A percentile compares a stretch with the other conserved stretches of the same genome.
These are phyloP conservation scores for Vigna radiata DNA, from an alignment of 306 rosid species.

Conservation along the genomic window DNA sequence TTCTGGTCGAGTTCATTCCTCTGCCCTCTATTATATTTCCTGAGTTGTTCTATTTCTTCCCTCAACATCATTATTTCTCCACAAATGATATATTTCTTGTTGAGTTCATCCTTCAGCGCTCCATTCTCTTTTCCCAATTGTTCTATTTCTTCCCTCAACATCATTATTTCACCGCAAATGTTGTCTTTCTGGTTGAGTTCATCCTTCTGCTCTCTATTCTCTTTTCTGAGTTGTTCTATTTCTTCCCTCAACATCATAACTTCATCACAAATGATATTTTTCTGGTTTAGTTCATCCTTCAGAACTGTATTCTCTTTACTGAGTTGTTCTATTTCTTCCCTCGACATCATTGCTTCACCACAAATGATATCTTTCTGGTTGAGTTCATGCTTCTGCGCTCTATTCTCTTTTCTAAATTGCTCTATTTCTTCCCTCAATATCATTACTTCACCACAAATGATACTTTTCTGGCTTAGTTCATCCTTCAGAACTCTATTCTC, in stretches of 20 bases:
- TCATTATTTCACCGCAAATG: constrained; percentile 39
- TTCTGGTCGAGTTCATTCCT: constrained; percentile 45
- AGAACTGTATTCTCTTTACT: constrained; percentile 53
- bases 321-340: constrained; percentile 57
- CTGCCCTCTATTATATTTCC: constrained; percentile 52
- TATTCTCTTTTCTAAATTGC: constrained; percentile 55
- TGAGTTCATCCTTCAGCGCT: constrained; percentile 36
- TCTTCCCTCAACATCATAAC: constrained; percentile 52
- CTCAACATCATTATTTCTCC: constrained; percentile 54
- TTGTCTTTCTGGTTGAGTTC: constrained; percentile 60
- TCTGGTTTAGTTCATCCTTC: constrained; percentile 11
- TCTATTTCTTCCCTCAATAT: constrained; percentile 52
- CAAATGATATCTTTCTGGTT: constrained; percentile 54
- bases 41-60: constrained; percentile 58
- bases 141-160: constrained; percentile 27
- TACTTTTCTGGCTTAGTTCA: not conserved
- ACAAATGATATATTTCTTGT: constrained; percentile 8
- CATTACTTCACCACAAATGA: constrained; percentile 41
- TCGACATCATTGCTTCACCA: constrained; percentile 35
- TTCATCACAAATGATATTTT: constrained; percentile 31
- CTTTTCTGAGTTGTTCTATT: constrained; percentile 53
- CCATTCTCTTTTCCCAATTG: constrained; percentile 54
- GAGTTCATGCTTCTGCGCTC: constrained; percentile 48
- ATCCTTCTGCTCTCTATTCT: constrained; percentile 50
- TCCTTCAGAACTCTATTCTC: constrained; percentile 52